A percentile compares a stretch with the other conserved stretches of the same genome.
phyloP scores from a whole-genome alignment of 805 yeast genomes.

The Ascoidea rubescens region DNA sequence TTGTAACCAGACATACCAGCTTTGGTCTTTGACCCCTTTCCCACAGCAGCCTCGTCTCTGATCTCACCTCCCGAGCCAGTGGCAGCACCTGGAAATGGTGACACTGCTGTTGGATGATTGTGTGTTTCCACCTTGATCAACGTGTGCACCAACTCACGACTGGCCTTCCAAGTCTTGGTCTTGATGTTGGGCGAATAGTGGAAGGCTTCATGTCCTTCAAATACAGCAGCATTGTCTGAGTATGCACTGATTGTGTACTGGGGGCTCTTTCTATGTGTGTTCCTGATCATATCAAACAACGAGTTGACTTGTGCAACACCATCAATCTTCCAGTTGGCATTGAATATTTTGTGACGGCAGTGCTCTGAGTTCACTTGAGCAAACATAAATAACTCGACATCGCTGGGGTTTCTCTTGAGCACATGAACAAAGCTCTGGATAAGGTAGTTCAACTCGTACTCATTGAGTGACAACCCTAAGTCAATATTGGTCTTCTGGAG shows the following conservation, averaged over 20 bases:
- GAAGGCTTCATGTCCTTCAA: constrained; percentile 70
- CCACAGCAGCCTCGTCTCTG: constrained; percentile 99
- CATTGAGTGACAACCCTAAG: constrained; percentile 88
- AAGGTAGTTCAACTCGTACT: constrained; percentile 84
- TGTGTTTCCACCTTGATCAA: constrained; percentile 96
- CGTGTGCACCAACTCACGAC: constrained; percentile 71
- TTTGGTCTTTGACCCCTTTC: constrained; percentile 94
- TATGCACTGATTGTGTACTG: constrained; percentile 85
- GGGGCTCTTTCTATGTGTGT: constrained; percentile 60
- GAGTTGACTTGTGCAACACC: constrained; percentile 59
- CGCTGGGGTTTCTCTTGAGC: constrained; percentile 84
- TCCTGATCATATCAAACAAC: constrained; percentile 88
- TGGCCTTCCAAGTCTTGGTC: constrained; percentile 60
- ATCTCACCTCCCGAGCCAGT: constrained; percentile 99
- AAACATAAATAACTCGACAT: constrained; percentile 95
- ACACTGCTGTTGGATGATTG: constrained; percentile 98
- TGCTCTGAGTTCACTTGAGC: constrained; percentile 99
- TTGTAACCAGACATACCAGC: constrained; percentile 93
- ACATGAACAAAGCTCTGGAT: constrained; percentile 66
- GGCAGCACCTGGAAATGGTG: constrained; percentile 99
- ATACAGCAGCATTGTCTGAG: constrained; percentile 95
- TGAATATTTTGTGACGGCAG: constrained; percentile 97
- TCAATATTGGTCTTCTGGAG: constrained; percentile 65
- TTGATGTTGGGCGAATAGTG: constrained; percentile 66
- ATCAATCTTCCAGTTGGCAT: constrained; percentile 96